Percentiles rank a stretch among this genome's conserved stretches.
Evolutionary conservation across 2,329 filamentous ascomycete genomes (phyloP).

Genomic region (Diplodia mutila): DNA sequence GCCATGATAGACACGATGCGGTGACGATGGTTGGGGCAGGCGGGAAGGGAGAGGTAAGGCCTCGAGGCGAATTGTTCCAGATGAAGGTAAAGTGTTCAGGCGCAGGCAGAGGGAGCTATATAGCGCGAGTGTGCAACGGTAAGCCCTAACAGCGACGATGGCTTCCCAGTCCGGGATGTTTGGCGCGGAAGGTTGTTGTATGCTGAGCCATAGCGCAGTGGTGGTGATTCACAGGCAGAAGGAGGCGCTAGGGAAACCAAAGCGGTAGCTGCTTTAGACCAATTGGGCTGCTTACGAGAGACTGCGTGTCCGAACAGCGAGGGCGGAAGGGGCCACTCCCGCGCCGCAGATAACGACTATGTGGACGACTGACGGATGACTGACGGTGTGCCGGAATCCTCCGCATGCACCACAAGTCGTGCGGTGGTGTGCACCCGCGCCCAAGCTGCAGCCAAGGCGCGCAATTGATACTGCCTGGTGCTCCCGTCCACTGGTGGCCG

Average conservation of each 20-base stretch:
- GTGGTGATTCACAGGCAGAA: neutral
- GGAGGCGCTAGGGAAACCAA: neutral
- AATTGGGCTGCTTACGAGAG: slow-evolving; percentile 14
- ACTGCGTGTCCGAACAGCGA: neutral
- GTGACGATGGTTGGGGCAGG: neutral
- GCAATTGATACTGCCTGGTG: neutral
- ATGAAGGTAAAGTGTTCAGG: neutral
- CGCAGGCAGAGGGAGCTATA: neutral
- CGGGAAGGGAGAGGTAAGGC: neutral
- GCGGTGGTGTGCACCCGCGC: neutral
- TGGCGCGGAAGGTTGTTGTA: neutral
- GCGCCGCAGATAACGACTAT: too few species aligned
- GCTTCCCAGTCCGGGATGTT: neutral
- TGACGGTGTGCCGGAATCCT: neutral
- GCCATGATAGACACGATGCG: neutral
- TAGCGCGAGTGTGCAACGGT: neutral
- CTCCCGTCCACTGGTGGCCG: neutral
- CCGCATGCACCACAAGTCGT: neutral
- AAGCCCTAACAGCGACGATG: neutral
- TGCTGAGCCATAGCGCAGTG: neutral
- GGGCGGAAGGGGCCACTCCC: neutral
- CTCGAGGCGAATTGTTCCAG: neutral
- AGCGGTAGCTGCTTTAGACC: neutral
- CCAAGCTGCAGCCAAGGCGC: slow-evolving; percentile 5
- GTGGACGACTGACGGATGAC: neutral